Percentiles rank a stretch among this genome's conserved stretches.
Conservation (phyloP, 1,284 basidiomycete genomes). For the Sphagnurus paluster region DNA sequence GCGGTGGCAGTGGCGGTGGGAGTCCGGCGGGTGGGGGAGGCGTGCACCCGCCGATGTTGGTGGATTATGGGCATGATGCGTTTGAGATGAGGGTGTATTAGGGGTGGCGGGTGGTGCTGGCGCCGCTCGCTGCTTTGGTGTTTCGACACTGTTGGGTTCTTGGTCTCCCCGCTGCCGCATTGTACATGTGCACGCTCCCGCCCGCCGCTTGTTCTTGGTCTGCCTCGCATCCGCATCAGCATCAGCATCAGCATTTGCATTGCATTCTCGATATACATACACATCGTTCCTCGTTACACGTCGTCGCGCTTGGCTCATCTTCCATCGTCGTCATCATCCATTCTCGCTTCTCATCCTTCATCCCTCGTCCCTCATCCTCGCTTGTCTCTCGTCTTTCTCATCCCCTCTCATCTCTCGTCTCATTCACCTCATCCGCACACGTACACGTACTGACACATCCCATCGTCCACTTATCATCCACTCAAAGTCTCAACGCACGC, state of each 20-base stretch:
- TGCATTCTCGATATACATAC: background rate
- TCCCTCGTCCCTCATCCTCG: background rate
- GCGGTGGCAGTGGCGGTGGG: too few relatives aligned
- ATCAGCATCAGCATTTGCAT: too few relatives aligned
- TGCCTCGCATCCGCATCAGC: too few relatives aligned
- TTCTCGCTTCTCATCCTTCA: background rate
- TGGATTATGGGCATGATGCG: constrained; percentile 9
- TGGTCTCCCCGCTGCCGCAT: too few relatives aligned
- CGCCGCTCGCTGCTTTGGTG: background rate
- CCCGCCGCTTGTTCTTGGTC: too few relatives aligned
- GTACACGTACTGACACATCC: constrained; percentile 4
- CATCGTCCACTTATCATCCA: background rate
- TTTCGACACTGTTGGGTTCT: background rate
- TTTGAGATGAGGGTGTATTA: constrained; percentile 19
- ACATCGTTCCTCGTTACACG: background rate
- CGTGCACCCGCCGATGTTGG: constrained; percentile 6
- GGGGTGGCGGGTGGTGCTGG: background rate
- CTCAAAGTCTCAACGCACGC: too few relatives aligned
- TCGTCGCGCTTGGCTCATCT: background rate
- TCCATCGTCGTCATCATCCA: background rate
- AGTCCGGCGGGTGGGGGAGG: constrained; percentile 1
- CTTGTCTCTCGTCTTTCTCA: background rate
- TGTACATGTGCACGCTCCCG: too few relatives aligned
- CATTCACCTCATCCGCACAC: background rate
- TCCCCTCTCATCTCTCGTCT: background rate